phyloP scores from a whole-genome alignment of 2,329 filamentous ascomycete species.

The Xylariomycetidae sp. region DNA sequence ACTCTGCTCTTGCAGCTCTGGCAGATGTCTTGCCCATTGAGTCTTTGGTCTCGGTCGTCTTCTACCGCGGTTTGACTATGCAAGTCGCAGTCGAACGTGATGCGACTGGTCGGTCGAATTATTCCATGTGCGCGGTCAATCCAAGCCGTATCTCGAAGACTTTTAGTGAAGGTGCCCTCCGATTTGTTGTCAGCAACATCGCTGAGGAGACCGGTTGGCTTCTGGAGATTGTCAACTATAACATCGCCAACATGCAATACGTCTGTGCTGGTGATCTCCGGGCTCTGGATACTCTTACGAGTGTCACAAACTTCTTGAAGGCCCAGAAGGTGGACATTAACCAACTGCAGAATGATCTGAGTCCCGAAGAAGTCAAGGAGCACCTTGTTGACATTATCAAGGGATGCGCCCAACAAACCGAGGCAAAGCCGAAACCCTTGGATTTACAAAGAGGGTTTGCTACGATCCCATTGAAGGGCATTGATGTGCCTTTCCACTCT shows the following conservation, averaged over 20 bases:
- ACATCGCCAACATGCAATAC: constrained; percentile 73
- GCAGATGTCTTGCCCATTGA: constrained; percentile 99
- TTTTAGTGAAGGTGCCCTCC: constrained; percentile 95
- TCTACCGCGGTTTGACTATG: constrained; percentile 98
- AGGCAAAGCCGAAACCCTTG: constrained; percentile 81
- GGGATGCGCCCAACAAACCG: constrained; percentile 79
- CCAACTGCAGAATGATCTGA: constrained; percentile 78
- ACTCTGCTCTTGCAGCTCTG: constrained; percentile 91
- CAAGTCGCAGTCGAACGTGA: constrained; percentile 98
- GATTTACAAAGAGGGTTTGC: constrained; percentile 93
- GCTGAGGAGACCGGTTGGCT: constrained; percentile 92
- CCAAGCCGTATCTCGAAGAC: constrained; percentile 97
- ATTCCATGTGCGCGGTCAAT: constrained; percentile 99
- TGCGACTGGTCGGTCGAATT: constrained; percentile 87
- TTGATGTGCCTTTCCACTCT: constrained; percentile 98
- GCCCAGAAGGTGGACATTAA: constrained; percentile 96
- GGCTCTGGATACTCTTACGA: constrained; percentile 67
- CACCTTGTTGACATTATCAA: constrained; percentile 89
- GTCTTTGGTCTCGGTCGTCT: constrained; percentile 94
- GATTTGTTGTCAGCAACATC: constrained; percentile 95
- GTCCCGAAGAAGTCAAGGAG: constrained; percentile 84
- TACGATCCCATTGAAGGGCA: constrained; percentile 93
- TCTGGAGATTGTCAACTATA: constrained; percentile 97
- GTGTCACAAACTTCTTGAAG: constrained; percentile 93
- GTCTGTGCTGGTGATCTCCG: constrained; percentile 68